Evolutionary conservation across 345 rosid genomes (phyloP), one percentile per base, ranked within the genome.

Genomic region (Stellera chamaejasme): DNA sequence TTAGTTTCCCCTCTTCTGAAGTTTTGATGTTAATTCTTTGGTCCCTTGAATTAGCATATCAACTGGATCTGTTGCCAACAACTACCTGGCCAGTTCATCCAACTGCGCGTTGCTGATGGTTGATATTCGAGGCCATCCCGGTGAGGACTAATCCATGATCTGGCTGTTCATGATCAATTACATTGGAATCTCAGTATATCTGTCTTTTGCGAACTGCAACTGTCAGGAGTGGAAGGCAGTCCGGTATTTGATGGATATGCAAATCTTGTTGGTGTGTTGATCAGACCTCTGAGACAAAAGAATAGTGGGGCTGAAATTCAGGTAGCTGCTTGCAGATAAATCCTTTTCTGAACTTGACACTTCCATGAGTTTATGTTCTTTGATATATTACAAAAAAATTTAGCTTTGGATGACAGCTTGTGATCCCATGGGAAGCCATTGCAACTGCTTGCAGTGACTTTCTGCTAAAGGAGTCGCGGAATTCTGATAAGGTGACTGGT

Each of bases 361-460:
- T 69, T n/a, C 52, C 63, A 59, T 62, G 69, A 67, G 56, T 71
- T 57, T 69, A 58, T 73, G 60, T 15, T 64, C 42, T 72, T 76
- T 76, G 63, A 73, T 74, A 67, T 75, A 74, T 81, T 71, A 86
- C 77, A 68, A 75, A 81, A 77, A 72, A 77, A 61, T 80, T 73
- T 93, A 82, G 96, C 79, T 74, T 93, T 86, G 76, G 96, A 76
- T 87, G 75, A 81, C 96, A 84, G 99, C 90, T 87, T 74, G 83
- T 93, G 94, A 88, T 93, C 75, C 97, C 97, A 3, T 93, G 97
- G 97, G 92, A 80, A 71, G 96, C 96, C 81, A 79, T 93, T 75
- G 80, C 89, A 75, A 67, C 82, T 77, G 88, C 94, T 79, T 84
- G 85, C 72, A 70, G 79, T 66, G 78, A 79, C 79, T 77, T 84